These are phyloP conservation scores for Fusarium tuaranense DNA, from an alignment of 2,329 filamentous ascomycete species.

Conservation along the genomic window DNA sequence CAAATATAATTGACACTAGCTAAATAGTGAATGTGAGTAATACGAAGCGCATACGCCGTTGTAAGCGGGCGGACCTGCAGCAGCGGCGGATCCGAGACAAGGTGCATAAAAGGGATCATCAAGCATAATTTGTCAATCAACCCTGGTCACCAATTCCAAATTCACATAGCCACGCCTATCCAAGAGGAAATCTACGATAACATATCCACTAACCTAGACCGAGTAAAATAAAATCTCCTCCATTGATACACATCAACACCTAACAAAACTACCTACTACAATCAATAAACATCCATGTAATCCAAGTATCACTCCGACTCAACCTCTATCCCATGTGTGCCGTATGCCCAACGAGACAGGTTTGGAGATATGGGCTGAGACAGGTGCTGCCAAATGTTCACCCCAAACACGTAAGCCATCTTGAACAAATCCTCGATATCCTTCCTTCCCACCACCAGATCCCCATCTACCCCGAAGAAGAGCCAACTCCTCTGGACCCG, in stretches of 20 bases:
- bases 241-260: no score
- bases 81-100: neutral
- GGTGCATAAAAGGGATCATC: neutral
- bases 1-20: neutral
- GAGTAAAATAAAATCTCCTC: neutral
- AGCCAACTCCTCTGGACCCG: constrained; percentile 10
- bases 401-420: neutral
- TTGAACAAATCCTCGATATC: neutral
- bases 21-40: neutral
- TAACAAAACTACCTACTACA: neutral
- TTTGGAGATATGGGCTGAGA: no score
- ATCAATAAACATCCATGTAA: neutral
- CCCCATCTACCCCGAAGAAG: constrained; percentile 11
- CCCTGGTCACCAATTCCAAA: neutral
- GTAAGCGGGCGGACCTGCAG: neutral
- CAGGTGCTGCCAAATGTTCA: neutral
- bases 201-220: neutral
- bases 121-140: neutral
- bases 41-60: neutral
- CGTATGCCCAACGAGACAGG: neutral
- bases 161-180: neutral
- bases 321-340: neutral
- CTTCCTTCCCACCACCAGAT: neutral
- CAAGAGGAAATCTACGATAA: neutral
- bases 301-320: neutral